Evolutionary conservation across 345 rosid species (phyloP).

Genomic region (Eucalyptus erythrocorys): DNA sequence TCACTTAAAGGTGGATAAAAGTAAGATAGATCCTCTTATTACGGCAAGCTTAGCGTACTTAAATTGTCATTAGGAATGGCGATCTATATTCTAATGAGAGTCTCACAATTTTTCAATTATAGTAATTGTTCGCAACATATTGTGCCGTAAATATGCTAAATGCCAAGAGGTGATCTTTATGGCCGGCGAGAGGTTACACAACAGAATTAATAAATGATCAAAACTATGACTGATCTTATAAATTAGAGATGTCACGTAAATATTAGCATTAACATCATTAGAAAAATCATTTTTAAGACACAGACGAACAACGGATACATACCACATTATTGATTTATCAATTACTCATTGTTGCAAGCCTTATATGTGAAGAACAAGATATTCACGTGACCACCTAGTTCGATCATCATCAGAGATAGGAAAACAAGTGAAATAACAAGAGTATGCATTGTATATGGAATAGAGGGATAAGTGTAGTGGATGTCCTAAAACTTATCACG

Average conservation of each 20-base stretch:
- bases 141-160: neutral
- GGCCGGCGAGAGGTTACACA: neutral
- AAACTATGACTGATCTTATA: neutral
- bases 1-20: neutral
- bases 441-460: neutral
- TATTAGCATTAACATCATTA: neutral
- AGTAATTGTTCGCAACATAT: neutral
- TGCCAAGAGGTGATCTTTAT: neutral
- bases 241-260: neutral
- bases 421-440: neutral
- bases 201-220: neutral
- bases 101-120: neutral
- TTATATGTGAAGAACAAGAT: neutral
- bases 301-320: neutral
- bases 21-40: neutral
- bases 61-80: neutral
- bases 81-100: neutral
- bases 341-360: neutral
- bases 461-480: neutral
- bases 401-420: neutral
- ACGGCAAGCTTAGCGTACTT: neutral
- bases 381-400: neutral
- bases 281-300: neutral
- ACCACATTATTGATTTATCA: neutral
- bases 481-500: rapidly evolving